These are phyloP conservation scores for Trapa incisa DNA, from an alignment of 345 rosid species.

Conservation along the genomic window DNA sequence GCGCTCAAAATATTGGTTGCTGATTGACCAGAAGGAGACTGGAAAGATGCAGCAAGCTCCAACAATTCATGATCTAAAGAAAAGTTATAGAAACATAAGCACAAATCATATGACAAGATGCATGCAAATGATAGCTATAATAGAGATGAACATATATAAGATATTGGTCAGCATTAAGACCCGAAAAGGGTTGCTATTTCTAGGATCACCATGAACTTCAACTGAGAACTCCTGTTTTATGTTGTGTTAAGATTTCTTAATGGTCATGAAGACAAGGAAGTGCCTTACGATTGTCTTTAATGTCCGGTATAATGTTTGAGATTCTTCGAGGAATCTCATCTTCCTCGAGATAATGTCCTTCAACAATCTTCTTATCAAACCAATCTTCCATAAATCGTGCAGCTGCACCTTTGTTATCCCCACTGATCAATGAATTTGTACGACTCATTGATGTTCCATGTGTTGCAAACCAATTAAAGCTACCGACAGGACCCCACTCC, in stretches of 20 bases:
- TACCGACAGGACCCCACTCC: constrained; percentile 87
- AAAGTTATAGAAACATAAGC: background rate
- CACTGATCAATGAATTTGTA: constrained; percentile 84
- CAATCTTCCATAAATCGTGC: constrained; percentile 96
- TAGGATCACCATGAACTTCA: background rate
- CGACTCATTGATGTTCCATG: constrained; percentile 99
- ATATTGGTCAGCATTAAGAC: background rate
- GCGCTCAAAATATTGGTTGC: constrained; percentile 50
- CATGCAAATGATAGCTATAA: background rate
- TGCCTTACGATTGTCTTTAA: constrained; percentile 44
- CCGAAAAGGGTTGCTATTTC: background rate
- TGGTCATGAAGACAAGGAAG: background rate
- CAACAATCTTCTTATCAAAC: constrained; percentile 41
- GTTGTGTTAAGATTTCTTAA: background rate
- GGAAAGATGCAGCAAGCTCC: constrained; percentile 87
- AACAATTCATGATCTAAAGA: constrained; percentile 60
- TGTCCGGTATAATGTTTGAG: constrained; percentile 44
- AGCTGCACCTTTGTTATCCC: constrained; percentile 98
- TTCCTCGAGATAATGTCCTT: constrained; percentile 21
- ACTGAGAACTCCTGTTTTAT: background rate
- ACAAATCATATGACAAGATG: background rate
- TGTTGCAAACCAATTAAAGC: constrained; percentile 98
- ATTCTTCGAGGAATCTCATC: constrained; percentile 57
- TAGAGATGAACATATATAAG: background rate
- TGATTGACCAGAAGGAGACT: constrained; percentile 58